Evolutionary conservation across 139 green algal species (phyloP).

Genomic region (Deuterostichococcus epilithicus): DNA sequence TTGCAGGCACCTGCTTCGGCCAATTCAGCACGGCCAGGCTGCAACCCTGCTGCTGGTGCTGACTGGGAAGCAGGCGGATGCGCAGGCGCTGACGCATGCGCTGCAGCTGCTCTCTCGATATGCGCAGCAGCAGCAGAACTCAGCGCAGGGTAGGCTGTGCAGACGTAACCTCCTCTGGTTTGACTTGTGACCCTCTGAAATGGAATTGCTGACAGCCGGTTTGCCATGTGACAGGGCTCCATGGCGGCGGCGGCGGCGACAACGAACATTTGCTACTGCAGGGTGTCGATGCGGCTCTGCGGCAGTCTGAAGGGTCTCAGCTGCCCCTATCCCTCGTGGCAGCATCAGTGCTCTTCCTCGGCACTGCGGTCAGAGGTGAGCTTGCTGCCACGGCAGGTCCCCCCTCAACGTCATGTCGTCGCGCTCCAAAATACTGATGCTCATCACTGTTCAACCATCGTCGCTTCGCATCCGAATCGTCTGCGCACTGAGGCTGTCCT

Average conservation of each 20-base stretch:
- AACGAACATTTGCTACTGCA: not conserved
- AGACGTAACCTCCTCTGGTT: no score
- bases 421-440: no score
- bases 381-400: no score
- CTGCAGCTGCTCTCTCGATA: constrained; percentile 12
- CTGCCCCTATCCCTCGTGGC: no score
- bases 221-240: no score
- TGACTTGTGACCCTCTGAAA: no score
- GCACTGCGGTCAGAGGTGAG: not conserved
- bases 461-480: no score
- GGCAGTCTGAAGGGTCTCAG: not conserved
- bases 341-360: not conserved
- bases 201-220: no score
- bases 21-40: not conserved
- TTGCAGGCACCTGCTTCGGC: not conserved
- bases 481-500: no score
- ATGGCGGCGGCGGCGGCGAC: no score
- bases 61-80: not conserved
- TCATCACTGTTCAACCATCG: no score
- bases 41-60: not conserved
- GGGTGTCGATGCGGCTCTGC: not conserved
- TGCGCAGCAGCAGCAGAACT: not conserved
- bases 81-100: not conserved
- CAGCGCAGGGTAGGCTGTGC: constrained; percentile 8
- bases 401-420: no score